Conservation (phyloP, 108 stramenopile species). For the Conticribra weissflogii region DNA sequence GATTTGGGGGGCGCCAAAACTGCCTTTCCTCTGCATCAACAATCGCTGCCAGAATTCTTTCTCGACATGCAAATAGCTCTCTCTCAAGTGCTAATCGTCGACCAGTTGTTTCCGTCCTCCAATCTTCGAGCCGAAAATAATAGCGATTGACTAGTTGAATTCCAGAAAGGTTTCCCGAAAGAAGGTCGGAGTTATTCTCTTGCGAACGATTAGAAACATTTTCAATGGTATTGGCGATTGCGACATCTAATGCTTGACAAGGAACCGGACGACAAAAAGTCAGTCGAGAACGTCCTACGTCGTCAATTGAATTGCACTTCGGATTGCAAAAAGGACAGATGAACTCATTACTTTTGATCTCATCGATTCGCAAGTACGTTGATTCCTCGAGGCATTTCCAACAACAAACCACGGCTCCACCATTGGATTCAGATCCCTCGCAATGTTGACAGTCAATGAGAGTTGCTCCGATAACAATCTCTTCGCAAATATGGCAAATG, state of each 20-base stretch:
- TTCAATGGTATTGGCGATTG: not conserved
- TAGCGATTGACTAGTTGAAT: constrained; percentile 3
- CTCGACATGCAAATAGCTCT: constrained; percentile 14
- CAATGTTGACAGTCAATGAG: not conserved
- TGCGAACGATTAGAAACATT: not conserved
- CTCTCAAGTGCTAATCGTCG: constrained; percentile 6
- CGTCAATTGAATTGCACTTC: not conserved
- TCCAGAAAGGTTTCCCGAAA: constrained; percentile 5
- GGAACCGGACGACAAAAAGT: not conserved
- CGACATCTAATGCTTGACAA: not conserved
- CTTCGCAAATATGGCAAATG: not conserved
- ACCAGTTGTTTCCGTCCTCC: constrained; percentile 14
- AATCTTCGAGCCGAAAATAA: constrained; percentile 7
- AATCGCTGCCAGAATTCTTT: constrained; percentile 22
- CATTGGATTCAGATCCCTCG: not conserved
- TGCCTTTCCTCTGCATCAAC: constrained; percentile 29
- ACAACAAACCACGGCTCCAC: not conserved
- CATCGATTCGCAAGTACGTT: not conserved
- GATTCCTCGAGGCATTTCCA: not conserved
- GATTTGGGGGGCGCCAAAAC: constrained; percentile 12
- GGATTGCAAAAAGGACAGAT: not conserved
- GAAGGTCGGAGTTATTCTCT: not conserved
- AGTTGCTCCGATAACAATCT: not conserved
- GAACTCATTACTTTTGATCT: not conserved
- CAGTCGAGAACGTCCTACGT: not conserved